These are phyloP conservation scores for Colletotrichum cuscutae DNA, from an alignment of 2,329 filamentous ascomycete genomes.

Conservation along the genomic window DNA sequence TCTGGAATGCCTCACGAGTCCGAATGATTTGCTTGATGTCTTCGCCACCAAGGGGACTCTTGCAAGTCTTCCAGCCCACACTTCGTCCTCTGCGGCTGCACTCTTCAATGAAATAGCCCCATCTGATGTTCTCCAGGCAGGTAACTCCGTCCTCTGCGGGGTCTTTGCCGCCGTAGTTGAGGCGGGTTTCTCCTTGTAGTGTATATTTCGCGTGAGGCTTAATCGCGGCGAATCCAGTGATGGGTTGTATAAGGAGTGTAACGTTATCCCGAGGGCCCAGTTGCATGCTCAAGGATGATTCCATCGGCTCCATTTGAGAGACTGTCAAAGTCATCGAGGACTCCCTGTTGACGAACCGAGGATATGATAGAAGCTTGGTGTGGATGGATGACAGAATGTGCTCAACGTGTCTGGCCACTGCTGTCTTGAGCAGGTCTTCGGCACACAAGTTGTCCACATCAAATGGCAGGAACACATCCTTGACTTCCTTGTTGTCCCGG, in stretches of 20 bases:
- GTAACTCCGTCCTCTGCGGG: constrained; percentile 66
- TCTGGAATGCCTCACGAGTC: constrained; percentile 70
- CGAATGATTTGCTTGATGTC: constrained; percentile 70
- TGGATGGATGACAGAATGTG: constrained; percentile 76
- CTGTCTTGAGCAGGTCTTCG: constrained; percentile 76
- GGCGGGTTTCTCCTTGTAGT: constrained; percentile 68
- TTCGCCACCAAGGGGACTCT: constrained; percentile 61
- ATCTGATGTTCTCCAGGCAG: constrained; percentile 71
- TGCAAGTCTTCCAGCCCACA: constrained; percentile 70
- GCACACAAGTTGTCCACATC: constrained; percentile 76
- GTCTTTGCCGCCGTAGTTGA: constrained; percentile 69
- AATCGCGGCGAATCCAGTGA: constrained; percentile 80
- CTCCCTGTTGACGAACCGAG: constrained; percentile 70
- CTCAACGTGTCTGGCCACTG: constrained; percentile 80
- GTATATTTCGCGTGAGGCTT: constrained; percentile 70
- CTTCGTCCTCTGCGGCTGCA: constrained; percentile 69
- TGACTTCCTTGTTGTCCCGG: constrained; percentile 80
- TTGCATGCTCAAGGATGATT: constrained; percentile 76
- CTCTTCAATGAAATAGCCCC: constrained; percentile 68
- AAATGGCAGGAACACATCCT: constrained; percentile 73
- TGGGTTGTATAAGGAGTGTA: constrained; percentile 76
- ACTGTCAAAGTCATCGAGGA: constrained; percentile 68
- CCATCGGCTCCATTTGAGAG: constrained; percentile 70
- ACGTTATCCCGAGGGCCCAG: constrained; percentile 72
- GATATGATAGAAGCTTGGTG: constrained; percentile 66